phyloP scores from a whole-genome alignment of 352 stramenopile species.

The Globisporangium canariense region DNA sequence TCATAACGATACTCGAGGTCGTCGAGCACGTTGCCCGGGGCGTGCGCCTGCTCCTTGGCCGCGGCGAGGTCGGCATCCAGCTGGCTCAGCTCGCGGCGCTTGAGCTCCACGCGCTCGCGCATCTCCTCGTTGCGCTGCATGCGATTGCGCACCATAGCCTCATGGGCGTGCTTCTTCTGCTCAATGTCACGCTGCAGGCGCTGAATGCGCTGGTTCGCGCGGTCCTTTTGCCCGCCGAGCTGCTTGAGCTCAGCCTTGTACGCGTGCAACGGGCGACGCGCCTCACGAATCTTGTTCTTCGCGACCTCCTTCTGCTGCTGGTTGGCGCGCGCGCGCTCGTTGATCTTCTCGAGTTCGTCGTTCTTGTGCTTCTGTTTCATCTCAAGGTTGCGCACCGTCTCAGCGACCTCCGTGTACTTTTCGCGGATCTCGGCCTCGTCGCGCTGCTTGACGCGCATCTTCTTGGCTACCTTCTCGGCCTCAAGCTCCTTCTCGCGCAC shows the following conservation, averaged over 20 bases:
- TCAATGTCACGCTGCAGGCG: constrained; percentile 52
- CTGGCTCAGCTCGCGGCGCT: constrained; percentile 39
- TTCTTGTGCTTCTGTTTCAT: constrained; percentile 66
- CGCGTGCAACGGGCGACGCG: constrained; percentile 53
- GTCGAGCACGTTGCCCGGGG: constrained; percentile 34
- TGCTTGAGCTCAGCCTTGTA: constrained; percentile 71
- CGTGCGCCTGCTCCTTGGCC: constrained; percentile 28
- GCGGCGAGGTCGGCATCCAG: constrained; percentile 38
- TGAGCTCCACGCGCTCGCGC: constrained; percentile 48
- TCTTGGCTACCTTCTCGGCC: constrained; percentile 47
- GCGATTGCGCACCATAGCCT: constrained; percentile 49
- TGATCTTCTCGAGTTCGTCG: constrained; percentile 52
- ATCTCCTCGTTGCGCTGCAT: constrained; percentile 62
- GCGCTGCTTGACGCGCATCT: constrained; percentile 49
- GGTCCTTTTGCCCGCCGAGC: constrained; percentile 45
- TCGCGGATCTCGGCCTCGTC: constrained; percentile 34
- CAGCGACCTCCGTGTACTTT: constrained; percentile 46
- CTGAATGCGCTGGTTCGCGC: constrained; percentile 43
- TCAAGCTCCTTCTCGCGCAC: constrained; percentile 62
- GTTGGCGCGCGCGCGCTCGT: constrained; percentile 33
- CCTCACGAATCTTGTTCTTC: constrained; percentile 64
- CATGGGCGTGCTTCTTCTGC: constrained; percentile 48
- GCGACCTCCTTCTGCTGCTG: constrained; percentile 44
- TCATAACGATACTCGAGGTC: constrained; percentile 59
- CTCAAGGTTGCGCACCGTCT: constrained; percentile 45